Evolutionary conservation across 2,329 filamentous ascomycete species (phyloP), one percentile per base, ranked within the genome.

Genomic region (Diplodia sapinea): DNA sequence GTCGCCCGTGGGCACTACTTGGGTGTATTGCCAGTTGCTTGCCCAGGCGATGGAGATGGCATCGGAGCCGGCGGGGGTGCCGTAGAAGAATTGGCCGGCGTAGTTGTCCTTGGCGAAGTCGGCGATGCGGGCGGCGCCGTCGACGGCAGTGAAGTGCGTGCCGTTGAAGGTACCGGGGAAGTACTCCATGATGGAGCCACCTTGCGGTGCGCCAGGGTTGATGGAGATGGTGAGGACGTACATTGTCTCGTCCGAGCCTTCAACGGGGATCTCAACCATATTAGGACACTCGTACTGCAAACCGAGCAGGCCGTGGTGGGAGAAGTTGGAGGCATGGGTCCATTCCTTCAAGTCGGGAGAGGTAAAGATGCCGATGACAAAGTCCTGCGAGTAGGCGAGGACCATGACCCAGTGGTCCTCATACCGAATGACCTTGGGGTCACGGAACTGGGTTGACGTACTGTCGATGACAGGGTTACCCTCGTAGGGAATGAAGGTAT

Each of bases 201-300:
- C 86, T 0, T 84, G 76, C 0, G 86, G 86, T 0, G 84, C 85
- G 5, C 86, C 86, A 0, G 86, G 86, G 70, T 88, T 87, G 72
- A 87, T 83, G 13, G 82, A 85, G 47, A 88, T 80, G 3, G 78
- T 71, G 70, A 88, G 73, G 26, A 86, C 77, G 73, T 77, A 82
- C 51, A 76, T 77, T 23, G 76, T 76, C 23, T 81, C 76, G 54
- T 82, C 79, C 3, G 68, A 79, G 70, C 73, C 79, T 4, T 78
- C 72, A 49, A 87, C 80, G 0, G 85, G 85, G 66, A 90, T 83
- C 38, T 81, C 78, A 1, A 89, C 82, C 47, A 90, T 74, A 70
- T 89, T 89, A 0, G 88, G 88, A 63, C 87, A 89, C 74, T 90
- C 88, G 72, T 87, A 89, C 71, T 88, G 85, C 0, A 83, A 71